Percentiles rank a stretch among this genome's conserved stretches.
Conservation (phyloP, 441 rosid genomes). For the Populus hybrid region DNA sequence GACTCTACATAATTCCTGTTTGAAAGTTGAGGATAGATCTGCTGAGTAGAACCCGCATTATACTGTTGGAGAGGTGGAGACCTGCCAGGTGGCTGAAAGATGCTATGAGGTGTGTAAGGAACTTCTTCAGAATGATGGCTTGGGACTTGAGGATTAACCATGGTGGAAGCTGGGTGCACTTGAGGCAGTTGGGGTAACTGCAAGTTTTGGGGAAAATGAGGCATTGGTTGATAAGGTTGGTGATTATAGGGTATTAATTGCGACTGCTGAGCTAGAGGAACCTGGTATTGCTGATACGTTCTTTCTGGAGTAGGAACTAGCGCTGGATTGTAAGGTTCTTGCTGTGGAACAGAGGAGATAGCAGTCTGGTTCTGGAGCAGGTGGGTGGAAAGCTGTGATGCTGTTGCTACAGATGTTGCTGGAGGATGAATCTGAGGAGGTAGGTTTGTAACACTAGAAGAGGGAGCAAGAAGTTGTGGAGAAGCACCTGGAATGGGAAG, state of each 20-base stretch:
- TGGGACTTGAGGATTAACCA: constrained; percentile 19
- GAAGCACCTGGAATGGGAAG: constrained; percentile 17
- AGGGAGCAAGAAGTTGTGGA: constrained; percentile 22
- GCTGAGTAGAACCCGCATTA: constrained; percentile 19
- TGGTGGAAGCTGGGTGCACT: constrained; percentile 18
- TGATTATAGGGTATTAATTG: constrained; percentile 20
- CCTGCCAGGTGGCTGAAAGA: constrained; percentile 22
- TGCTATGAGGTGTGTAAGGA: constrained; percentile 25
- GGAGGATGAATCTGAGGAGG: constrained; percentile 19
- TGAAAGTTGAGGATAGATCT: constrained; percentile 22
- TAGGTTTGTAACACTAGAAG: constrained; percentile 4
- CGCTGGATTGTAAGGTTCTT: constrained; percentile 19
- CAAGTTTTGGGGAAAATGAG: constrained; percentile 15
- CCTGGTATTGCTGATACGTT: constrained; percentile 21
- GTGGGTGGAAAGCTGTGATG: constrained; percentile 31
- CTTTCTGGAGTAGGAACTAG: constrained; percentile 16
- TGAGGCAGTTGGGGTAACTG: constrained; percentile 22
- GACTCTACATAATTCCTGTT: constrained; percentile 24
- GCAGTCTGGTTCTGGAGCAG: constrained; percentile 17
- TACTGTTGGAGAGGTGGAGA: constrained; percentile 19
- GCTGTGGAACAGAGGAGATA: constrained; percentile 20
- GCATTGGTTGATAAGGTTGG: constrained; percentile 25
- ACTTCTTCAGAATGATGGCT: constrained; percentile 23
- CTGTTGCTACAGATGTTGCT: constrained; percentile 22
- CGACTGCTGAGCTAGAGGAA: constrained; percentile 24